Percentiles rank a stretch among this genome's conserved stretches.
These are phyloP conservation scores for Groenewaldozyma salmanticensis DNA, from an alignment of 805 yeast genomes.

Conservation along the genomic window DNA sequence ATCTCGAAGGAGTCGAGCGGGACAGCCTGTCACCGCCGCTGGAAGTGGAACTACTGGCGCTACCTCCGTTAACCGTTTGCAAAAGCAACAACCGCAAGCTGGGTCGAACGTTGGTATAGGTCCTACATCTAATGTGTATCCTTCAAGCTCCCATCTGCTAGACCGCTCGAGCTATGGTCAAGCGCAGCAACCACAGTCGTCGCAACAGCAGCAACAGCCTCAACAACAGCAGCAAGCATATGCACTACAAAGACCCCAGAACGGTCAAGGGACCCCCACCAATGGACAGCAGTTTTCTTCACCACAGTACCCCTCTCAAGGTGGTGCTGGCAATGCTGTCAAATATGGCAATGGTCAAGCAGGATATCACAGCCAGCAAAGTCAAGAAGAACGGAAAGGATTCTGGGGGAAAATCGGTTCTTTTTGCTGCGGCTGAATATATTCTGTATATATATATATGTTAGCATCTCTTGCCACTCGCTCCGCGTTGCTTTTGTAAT, in stretches of 20 bases:
- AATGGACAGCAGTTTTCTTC: constrained; percentile 8
- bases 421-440: constrained; percentile 25
- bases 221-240: constrained; percentile 12
- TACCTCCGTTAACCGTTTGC: not conserved
- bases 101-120: constrained; percentile 1
- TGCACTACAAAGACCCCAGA: constrained; percentile 6
- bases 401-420: constrained; percentile 24
- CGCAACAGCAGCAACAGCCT: constrained; percentile 12
- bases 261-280: too few species aligned
- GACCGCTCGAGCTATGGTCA: constrained; percentile 8
- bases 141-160: constrained; percentile 8
- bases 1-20: constrained; percentile 21
- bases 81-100: not conserved
- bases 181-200: constrained; percentile 13
- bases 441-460: not conserved
- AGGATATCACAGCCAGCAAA: constrained; percentile 1
- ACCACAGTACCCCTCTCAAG: constrained; percentile 13
- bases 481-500: too few species aligned
- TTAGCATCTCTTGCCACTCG: too few species aligned
- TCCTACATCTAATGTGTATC: not conserved
- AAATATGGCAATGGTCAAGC: constrained; percentile 2
- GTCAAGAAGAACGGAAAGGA: constrained; percentile 20
- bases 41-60: constrained; percentile 6
- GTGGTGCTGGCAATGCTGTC: not conserved
- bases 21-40: constrained; percentile 4